Conservation (phyloP, 2,329 filamentous ascomycete species). For the Cladophialophora carrionii region DNA sequence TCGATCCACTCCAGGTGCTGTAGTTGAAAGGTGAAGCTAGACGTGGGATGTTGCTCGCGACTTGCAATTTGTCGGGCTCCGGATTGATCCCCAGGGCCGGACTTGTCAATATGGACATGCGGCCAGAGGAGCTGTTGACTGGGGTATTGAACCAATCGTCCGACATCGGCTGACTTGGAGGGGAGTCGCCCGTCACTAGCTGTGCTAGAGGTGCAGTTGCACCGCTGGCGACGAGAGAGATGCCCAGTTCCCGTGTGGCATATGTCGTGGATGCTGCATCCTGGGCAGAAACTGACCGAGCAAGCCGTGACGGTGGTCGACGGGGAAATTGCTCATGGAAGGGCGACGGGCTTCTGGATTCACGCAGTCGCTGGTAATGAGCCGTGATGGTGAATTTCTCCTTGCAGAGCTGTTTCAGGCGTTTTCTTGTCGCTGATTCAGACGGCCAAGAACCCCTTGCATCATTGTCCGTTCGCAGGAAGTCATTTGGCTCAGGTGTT, state of each 20-base stretch:
- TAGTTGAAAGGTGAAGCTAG: constrained; percentile 56
- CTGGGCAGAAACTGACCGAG: constrained; percentile 34
- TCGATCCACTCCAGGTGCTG: constrained; percentile 53
- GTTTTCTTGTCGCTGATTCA: constrained; percentile 61
- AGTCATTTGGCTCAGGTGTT: constrained; percentile 38
- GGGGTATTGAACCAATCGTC: constrained; percentile 47
- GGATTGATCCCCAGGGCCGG: constrained; percentile 34
- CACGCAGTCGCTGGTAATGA: constrained; percentile 66
- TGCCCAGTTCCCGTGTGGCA: constrained; percentile 50
- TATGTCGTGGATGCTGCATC: constrained; percentile 43
- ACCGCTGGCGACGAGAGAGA: constrained; percentile 50
- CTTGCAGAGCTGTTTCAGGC: constrained; percentile 63
- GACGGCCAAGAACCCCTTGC: constrained; percentile 57
- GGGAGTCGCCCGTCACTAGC: constrained; percentile 41
- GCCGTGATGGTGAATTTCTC: constrained; percentile 64
- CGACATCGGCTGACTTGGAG: constrained; percentile 36
- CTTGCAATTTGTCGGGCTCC: constrained; percentile 32
- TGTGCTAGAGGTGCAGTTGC: constrained; percentile 46
- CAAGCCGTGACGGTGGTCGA: constrained; percentile 38
- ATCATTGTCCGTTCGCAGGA: constrained; percentile 35
- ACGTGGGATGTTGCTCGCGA: constrained; percentile 44
- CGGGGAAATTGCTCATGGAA: constrained; percentile 49
- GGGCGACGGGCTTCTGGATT: constrained; percentile 64
- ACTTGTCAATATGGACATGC: constrained; percentile 33
- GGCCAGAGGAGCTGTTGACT: constrained; percentile 32